Evolutionary conservation across 2,329 filamentous ascomycete species (phyloP).

Genomic region (Cadophora sp.): DNA sequence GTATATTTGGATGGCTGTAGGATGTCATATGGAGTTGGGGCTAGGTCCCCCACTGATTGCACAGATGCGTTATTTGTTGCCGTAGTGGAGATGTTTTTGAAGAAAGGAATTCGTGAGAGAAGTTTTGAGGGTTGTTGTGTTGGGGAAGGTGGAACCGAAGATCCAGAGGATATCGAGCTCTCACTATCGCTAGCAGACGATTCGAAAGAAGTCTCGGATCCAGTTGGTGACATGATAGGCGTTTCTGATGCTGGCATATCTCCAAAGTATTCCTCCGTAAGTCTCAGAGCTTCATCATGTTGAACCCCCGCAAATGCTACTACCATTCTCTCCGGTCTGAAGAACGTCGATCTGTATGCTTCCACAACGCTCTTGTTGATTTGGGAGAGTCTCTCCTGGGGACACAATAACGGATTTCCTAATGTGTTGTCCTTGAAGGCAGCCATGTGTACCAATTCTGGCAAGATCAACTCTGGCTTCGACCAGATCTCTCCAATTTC

Average conservation of each 20-base stretch:
- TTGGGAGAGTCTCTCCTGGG: constrained; percentile 76
- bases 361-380: constrained; percentile 79
- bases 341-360: constrained; percentile 83
- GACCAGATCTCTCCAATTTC: constrained; percentile 98
- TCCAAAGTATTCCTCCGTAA: constrained; percentile 88
- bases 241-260: constrained; percentile 73
- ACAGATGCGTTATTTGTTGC: constrained; percentile 67
- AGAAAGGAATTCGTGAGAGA: constrained; percentile 84
- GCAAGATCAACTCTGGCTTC: constrained; percentile 94
- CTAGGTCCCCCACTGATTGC: constrained; percentile 50
- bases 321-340: constrained; percentile 88
- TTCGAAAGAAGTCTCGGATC: constrained; percentile 62
- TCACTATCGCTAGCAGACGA: constrained; percentile 46
- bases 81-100: constrained; percentile 86
- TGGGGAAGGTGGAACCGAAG: constrained; percentile 48
- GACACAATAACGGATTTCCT: constrained; percentile 91
- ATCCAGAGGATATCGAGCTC: constrained; percentile 48
- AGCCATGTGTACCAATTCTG: constrained; percentile 93
- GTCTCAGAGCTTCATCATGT: constrained; percentile 77
- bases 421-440: constrained; percentile 96
- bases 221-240: constrained; percentile 58
- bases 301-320: constrained; percentile 93
- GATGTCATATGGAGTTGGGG: constrained; percentile 60
- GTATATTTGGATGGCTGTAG: constrained; percentile 80
- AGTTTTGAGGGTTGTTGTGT: constrained; percentile 66